Evolutionary conservation across 305 asterid species (phyloP), one percentile per base, ranked within the genome.

Genomic region (Rubia occidens): DNA sequence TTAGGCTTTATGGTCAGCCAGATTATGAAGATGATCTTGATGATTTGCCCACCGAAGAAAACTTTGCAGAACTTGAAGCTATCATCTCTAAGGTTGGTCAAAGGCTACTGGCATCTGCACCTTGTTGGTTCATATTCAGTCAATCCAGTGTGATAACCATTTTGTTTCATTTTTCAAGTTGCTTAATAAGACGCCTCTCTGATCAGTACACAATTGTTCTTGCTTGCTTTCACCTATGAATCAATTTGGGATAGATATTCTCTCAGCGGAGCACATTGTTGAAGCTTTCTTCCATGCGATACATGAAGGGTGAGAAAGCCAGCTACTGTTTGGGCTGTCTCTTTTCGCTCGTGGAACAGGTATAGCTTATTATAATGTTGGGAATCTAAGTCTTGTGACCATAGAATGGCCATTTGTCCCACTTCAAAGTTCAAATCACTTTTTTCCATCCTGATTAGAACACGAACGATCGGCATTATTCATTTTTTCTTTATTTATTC

Each of bases 311-410:
- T 42, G 97, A 94, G 73, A 84, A 71, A 82, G 81, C 84, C 72
- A 80, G 84, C 79, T 94, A 94, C 82, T 94, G 96, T 74, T 76
- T 94, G 78, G 95, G 86, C 73, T 89, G 96, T 76, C 83, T 94
- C 72, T 81, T 94, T 78, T 85, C 99, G n/a, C 96, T 94, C 18
- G 95, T 94, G 78, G 96, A 94, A 78, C 97, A 91, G 97, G 99
- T 90, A 82, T 53, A 21, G 56, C 20, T 62, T 68, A 21, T 71
- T 65, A 53, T 49, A 68, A 68, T 44, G 21, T 66, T 72, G 66
- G 51, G 60, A 49, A 20, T 51, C 49, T 55, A 42, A 42, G 39
- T 47, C 37, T 56, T 51, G 11, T 21, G 18, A 58, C 42, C 35
- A 35, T 44, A 20, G 64, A 51, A 5, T 67, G 53, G 63, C 47